Evolutionary conservation across 768 basidiomycete genomes (phyloP).

Genomic region (Hygrocybe punicea): DNA sequence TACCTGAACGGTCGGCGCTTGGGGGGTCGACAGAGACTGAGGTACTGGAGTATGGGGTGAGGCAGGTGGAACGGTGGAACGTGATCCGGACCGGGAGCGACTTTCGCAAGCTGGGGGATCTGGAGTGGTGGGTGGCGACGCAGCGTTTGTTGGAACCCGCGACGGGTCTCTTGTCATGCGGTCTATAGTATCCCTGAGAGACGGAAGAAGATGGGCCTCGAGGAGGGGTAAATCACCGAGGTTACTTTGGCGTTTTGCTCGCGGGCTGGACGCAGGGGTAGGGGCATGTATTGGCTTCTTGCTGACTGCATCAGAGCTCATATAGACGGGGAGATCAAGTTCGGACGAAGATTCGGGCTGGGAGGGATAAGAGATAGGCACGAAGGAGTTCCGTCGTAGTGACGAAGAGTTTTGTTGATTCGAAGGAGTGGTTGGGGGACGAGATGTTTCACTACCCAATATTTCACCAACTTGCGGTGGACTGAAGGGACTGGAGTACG

Average conservation of each 20-base stretch:
- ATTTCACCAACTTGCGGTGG: conserved; percentile 9
- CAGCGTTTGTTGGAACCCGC: neutral
- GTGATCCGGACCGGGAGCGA: neutral
- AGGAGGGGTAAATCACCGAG: conserved; percentile 54
- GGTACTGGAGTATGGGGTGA: neutral
- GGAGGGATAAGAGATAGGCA: conserved; percentile 24
- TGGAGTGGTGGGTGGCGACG: neutral
- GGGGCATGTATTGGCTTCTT: conserved; percentile 9
- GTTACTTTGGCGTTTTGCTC: conserved; percentile 39
- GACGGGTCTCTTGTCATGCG: conserved; percentile 64
- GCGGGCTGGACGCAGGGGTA: conserved; percentile 11
- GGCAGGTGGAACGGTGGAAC: neutral
- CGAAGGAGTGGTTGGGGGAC: conserved; percentile 4
- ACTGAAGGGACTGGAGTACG: conserved; percentile 17
- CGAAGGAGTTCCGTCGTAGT: conserved; percentile 14
- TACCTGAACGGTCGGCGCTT: neutral
- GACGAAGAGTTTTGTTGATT: neutral
- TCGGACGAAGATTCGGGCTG: conserved; percentile 34
- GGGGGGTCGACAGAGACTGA: conserved; percentile 15
- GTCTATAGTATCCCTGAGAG: conserved; percentile 67
- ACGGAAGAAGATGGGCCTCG: conserved; percentile 64
- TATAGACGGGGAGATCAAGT: conserved; percentile 14
- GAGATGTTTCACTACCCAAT: neutral
- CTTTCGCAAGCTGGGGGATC: neutral
- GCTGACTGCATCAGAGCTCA: neutral